Percentiles rank a stretch among this genome's conserved stretches.
Conservation (phyloP, 2,329 filamentous ascomycete genomes). For the Penicillium sp. region DNA sequence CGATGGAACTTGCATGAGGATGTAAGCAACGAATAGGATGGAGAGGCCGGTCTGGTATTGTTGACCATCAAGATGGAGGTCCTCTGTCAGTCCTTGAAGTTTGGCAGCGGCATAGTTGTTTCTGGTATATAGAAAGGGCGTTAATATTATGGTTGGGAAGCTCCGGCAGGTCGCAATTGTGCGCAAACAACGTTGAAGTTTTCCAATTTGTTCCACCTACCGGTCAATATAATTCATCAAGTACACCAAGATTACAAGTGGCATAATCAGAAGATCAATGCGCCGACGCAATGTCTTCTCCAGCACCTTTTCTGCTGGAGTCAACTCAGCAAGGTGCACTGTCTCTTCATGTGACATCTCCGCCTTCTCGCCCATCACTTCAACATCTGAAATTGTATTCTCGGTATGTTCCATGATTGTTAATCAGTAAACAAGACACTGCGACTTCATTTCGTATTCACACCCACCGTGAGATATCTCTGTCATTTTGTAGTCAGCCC, state of each 20-base stretch:
- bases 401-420: neutral
- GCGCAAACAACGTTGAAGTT: neutral
- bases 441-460: neutral
- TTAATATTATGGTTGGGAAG: neutral
- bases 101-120: constrained; percentile 10
- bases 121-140: neutral
- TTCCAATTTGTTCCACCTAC: constrained; percentile 20
- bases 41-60: constrained; percentile 6
- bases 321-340: neutral
- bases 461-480: neutral
- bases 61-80: constrained; percentile 1
- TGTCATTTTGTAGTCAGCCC: neutral
- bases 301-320: constrained; percentile 24
- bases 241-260: constrained; percentile 43
- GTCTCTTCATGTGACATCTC: constrained; percentile 2
- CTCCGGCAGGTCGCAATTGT: neutral
- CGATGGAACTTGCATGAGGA: constrained; percentile 25
- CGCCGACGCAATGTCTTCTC: constrained; percentile 40
- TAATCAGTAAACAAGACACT: neutral
- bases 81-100: constrained; percentile 3
- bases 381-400: neutral
- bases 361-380: constrained; percentile 3
- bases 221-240: constrained; percentile 49
- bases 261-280: constrained; percentile 43
- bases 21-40: constrained; percentile 24